Base-by-base conservation (phyloP, 2,329 filamentous ascomycete species). In the Monosporascus sp. region DNA sequence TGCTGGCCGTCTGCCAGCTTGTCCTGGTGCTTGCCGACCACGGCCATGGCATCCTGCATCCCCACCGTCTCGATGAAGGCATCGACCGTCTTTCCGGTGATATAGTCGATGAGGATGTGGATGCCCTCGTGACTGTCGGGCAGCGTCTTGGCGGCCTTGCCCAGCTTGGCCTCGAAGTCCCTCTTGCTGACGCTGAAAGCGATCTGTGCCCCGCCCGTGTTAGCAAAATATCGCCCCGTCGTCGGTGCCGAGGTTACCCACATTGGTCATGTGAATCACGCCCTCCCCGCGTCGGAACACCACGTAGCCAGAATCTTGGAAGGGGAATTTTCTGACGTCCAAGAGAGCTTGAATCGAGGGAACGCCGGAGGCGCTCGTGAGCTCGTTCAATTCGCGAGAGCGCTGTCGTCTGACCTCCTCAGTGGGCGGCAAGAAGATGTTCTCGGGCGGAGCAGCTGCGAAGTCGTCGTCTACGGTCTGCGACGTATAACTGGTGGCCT, bases 21-120 rank as follows among this genome's bases (percentile, higher is more conserved):
- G 7, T 37, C 60, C 25, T 75, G 70, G 52, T 79, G 75, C 37
- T 74, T 72, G 27, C 78, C 73, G 0, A 84, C 78, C 2, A 78
- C 75, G 48, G 71, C 73, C 52, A 79, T 69, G 4, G 83, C 83
- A 52, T 82, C 81, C 6, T 76, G 66, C 5, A 78, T 68, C 35
- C 62, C 70, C 6, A 68, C 55, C 47, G 77, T 72, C 58, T 78
- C 75, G 49, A 76, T 69, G 56, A 67, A 78, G 27, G 70, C 72
- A 39, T 78, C 75, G 45, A 72, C 64, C 0, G 75, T 77, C 69
- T 78, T 78, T 54, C 70, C 69, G 4, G 73, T 72, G 3, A 70
- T 65, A 24, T 73, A 72, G 50, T 77, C 75, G 72, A 78, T 77
- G 54, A 76, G 73, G 38, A 78, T 75, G 45, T 78, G 75, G 20